These are phyloP conservation scores for Penicillium sp. DNA, from an alignment of 2,329 filamentous ascomycete species.

Conservation along the genomic window DNA sequence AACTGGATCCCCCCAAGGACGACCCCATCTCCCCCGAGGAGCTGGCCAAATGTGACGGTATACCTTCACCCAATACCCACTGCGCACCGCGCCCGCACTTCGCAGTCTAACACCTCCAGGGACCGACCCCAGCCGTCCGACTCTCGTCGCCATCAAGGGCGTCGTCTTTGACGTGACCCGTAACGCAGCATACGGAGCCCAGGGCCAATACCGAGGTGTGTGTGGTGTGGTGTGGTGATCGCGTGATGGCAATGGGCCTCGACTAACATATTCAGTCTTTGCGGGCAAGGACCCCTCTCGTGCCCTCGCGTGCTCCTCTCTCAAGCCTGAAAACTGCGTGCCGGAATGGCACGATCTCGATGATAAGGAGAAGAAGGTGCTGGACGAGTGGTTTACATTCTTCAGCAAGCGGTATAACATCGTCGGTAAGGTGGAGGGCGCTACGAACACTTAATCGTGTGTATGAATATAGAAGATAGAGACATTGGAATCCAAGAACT, in stretches of 20 bases:
- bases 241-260: neutral
- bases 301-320: conserved; percentile 81
- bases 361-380: conserved; percentile 79
- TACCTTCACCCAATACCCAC: conserved; percentile 27
- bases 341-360: conserved; percentile 80
- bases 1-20: conserved; percentile 80
- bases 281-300: conserved; percentile 95
- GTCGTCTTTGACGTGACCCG: conserved; percentile 92
- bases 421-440: conserved; percentile 48
- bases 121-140: conserved; percentile 51
- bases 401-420: conserved; percentile 97
- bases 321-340: conserved; percentile 78
- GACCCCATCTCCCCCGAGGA: conserved; percentile 81
- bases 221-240: conserved; percentile 33
- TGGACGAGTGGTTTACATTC: conserved; percentile 93
- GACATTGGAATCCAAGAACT: neutral
- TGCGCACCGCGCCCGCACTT: neutral
- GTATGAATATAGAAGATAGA: neutral
- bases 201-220: conserved; percentile 81
- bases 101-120: conserved; percentile 24
- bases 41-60: conserved; percentile 81
- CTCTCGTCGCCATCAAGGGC: conserved; percentile 71
- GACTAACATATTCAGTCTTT: conserved; percentile 65
- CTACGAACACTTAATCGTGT: conserved; percentile 34
- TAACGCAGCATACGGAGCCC: conserved; percentile 81